Base-by-base conservation (phyloP, 768 basidiomycete genomes). In the Lactarius akahatsu region DNA sequence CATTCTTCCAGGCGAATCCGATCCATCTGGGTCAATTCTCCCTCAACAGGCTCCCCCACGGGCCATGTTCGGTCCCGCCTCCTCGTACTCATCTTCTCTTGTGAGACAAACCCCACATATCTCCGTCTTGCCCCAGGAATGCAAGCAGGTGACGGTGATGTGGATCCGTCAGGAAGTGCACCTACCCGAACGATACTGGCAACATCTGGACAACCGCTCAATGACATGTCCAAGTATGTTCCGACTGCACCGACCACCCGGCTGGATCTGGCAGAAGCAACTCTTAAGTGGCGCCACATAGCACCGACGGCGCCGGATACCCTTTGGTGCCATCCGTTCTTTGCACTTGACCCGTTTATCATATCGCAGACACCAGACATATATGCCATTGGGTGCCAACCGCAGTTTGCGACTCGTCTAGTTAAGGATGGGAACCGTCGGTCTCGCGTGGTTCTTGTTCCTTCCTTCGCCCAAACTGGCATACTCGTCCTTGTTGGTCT, bases 261-360 rank as follows among this genome's bases (percentile, higher is more conserved):
- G 47, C 74, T 96, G 40, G 84, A 84, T 3, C 82, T 98, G 66
- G 84, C 92, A 11, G 84, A 87, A 72, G 81, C 88, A 50, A 96
- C 94, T 13, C 80, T 99, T 40, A 85, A 82, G 71, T 99, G 96
- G 97, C 81, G 95, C 65, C 96, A 98, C 78, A 86, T 97, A 75
- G 95, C 97, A n/a, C 97, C 97, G 4, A 98, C 97, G 9, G 96
- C 96, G 30, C 97, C 97, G 32, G 97, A 99, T 77, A 99, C 97
- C 1, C 82, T 99, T 4, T 98, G 95, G 95, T 98, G 97, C 72
- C 96, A 98, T 75, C 97, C 97, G 20, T 98, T 90, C 79, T 85
- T 90, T 59, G 81, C 85, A 34, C 79, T 80, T 20, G 97, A 99
- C 74, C 97, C 97, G 0, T 99, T 99, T 78, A 81, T 97, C 63